Percentiles rank a stretch among this genome's conserved stretches.
These are phyloP conservation scores for Asterophora lycoperdoides DNA, from an alignment of 768 basidiomycete genomes.

Conservation along the genomic window DNA sequence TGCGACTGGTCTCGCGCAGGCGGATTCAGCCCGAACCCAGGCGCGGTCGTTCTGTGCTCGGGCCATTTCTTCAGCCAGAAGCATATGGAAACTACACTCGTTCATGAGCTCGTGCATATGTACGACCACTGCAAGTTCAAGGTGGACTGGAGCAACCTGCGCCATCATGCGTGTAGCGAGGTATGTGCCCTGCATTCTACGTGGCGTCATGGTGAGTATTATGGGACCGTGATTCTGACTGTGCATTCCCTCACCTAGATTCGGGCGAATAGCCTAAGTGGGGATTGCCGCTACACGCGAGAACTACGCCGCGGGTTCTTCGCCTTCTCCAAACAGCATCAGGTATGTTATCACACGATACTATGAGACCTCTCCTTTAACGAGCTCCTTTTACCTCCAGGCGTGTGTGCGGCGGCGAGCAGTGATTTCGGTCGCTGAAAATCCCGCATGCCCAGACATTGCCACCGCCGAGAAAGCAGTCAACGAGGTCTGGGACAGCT, in stretches of 20 bases:
- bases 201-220: neutral
- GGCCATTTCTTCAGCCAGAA: slow-evolving; percentile 75
- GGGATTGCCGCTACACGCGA: slow-evolving; percentile 85
- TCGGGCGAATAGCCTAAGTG: slow-evolving; percentile 89
- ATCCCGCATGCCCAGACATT: slow-evolving; percentile 73
- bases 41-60: slow-evolving; percentile 82
- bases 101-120: slow-evolving; percentile 93
- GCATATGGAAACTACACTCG: slow-evolving; percentile 90
- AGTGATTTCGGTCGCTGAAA: slow-evolving; percentile 71
- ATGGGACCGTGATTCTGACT: neutral
- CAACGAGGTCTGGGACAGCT: slow-evolving; percentile 97
- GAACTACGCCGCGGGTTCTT: slow-evolving; percentile 77
- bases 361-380: slow-evolving; percentile 6
- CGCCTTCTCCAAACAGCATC: slow-evolving; percentile 89
- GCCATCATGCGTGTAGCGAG: slow-evolving; percentile 97
- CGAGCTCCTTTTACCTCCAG: slow-evolving; percentile 32
- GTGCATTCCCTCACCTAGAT: slow-evolving; percentile 57
- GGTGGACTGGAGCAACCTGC: slow-evolving; percentile 84
- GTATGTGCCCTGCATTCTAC: slow-evolving; percentile 40
- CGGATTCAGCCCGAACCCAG: slow-evolving; percentile 75
- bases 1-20: slow-evolving; percentile 73
- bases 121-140: slow-evolving; percentile 96
- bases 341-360: slow-evolving; percentile 44
- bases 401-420: slow-evolving; percentile 89
- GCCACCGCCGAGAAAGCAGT: slow-evolving; percentile 84